Evolutionary conservation across 2,329 filamentous ascomycete genomes (phyloP), one percentile per base, ranked within the genome.

Genomic region (Trichocomaceae sp.): DNA sequence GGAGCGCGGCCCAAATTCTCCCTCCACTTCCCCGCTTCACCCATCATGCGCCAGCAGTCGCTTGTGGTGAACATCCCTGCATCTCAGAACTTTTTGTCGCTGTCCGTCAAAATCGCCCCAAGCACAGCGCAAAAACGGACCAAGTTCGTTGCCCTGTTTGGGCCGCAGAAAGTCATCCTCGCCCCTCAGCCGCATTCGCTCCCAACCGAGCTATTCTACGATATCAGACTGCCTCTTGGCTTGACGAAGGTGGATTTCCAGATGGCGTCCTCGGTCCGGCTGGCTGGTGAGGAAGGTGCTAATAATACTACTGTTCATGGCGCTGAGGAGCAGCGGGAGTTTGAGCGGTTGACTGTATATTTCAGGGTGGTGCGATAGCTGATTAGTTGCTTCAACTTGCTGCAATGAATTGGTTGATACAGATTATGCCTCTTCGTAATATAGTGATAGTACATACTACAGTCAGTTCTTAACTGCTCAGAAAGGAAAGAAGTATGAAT

Each of bases 181-280:
- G 77, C 80, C 2, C 78, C 82, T 20, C 82, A 83, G 50, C 71
- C 74, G 20, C 72, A 79, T 45, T 73, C 75, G 50, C 59, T 61
- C 17, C 76, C 72, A 47, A 76, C 78, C 57, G 83, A 83, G 59
- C 84, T 85, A n/a, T 74, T 87, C 0, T 96, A 90, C 62, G 90
- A 96, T 62, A 80, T 84, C 7, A 81, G 81, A 50, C 74, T 96
- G 26, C 79, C 82, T 23, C 79, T 81, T 1, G 90, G 89, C 6
- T 79, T 90, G 50, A 95, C 93, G 62, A 80, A 85, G 46, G 80
- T 96, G 50, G 86, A 90, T 62, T 79, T 95, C 7, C 87, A 92
- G 63, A 77, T 92, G 56, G 82, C 90, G 12, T 35, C 31, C 59
- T 88, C 87, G 1, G 84, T 85, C 6, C 78, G 88, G 59, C 82